Conservation (phyloP, 2,329 filamentous ascomycete genomes). For the Aspergillus latus region DNA sequence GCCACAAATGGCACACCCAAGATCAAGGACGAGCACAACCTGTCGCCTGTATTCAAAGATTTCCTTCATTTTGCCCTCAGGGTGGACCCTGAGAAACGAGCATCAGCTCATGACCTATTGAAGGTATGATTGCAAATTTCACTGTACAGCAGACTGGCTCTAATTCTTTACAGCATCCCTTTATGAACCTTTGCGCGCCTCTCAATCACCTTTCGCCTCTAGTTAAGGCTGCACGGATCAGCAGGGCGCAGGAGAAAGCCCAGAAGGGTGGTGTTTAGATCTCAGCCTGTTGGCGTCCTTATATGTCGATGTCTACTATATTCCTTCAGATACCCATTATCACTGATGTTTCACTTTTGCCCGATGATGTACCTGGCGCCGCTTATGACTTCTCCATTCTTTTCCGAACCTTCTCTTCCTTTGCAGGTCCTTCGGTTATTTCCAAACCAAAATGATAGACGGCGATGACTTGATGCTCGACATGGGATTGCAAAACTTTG, state of each 20-base stretch:
- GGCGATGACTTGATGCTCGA: conserved; percentile 24
- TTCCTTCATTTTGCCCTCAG: conserved; percentile 92
- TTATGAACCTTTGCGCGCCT: conserved; percentile 75
- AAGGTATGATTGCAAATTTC: conserved; percentile 63
- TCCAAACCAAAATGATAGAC: conserved; percentile 25
- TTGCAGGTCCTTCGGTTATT: conserved; percentile 12
- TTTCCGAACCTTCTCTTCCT: conserved; percentile 8
- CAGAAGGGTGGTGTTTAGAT: conserved; percentile 55
- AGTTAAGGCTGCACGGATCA: conserved; percentile 80
- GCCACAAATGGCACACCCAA: conserved; percentile 93
- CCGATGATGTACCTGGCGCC: conserved; percentile 20
- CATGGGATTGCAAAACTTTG: conserved; percentile 8
- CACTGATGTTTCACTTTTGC: conserved; percentile 23
- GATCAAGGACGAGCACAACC: conserved; percentile 86
- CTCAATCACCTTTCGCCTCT: conserved; percentile 77
- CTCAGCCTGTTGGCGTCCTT: conserved; percentile 25
- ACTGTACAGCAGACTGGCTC: conserved; percentile 4
- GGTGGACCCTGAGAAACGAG: conserved; percentile 95
- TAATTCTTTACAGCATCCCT: conserved; percentile 63
- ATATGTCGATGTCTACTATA: conserved; percentile 31
- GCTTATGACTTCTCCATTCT: conserved; percentile 20
- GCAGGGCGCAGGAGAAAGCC: conserved; percentile 80
- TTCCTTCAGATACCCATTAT: conserved; percentile 31
- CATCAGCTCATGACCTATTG: conserved; percentile 88
- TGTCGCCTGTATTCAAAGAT: conserved; percentile 81